Conservation (phyloP, 1,284 basidiomycete species). For the Cronartium ribicola region DNA sequence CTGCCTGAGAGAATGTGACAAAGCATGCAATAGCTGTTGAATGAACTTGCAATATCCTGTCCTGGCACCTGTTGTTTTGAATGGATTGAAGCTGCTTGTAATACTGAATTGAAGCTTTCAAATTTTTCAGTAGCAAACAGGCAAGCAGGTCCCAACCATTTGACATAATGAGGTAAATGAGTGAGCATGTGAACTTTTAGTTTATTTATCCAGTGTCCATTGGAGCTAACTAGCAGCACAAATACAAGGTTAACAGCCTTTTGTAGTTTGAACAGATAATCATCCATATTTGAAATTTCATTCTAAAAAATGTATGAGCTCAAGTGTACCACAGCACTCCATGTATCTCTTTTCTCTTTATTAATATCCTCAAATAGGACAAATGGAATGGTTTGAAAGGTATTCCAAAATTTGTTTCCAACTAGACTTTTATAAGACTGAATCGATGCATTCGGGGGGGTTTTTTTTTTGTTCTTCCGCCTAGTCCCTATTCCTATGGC, state of each 20-base stretch:
- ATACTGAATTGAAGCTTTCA: background rate
- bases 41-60: background rate
- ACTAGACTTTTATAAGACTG: slow-evolving; percentile 50
- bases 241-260: background rate
- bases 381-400: slow-evolving; percentile 54
- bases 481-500: too few relatives aligned
- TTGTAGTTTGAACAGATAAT: slow-evolving; percentile 48
- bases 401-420: slow-evolving; percentile 52
- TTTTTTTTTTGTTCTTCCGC: too few relatives aligned
- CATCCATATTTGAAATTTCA: slow-evolving; percentile 50
- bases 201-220: slow-evolving; percentile 48
- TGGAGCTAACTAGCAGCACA: background rate
- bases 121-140: slow-evolving; percentile 1
- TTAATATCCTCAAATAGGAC: slow-evolving; percentile 51
- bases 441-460: too few relatives aligned
- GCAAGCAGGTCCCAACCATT: background rate
- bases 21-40: background rate
- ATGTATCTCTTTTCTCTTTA: slow-evolving; percentile 46
- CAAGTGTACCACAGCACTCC: slow-evolving; percentile 51
- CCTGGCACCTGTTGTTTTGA: background rate
- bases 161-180: slow-evolving; percentile 45
- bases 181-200: slow-evolving; percentile 13
- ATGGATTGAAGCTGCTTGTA: background rate
- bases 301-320: slow-evolving; percentile 53
- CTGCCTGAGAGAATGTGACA: background rate